Base-by-base conservation (phyloP, 225 moss, liverwort and hornwort species). In the Straminergon stramineum region DNA sequence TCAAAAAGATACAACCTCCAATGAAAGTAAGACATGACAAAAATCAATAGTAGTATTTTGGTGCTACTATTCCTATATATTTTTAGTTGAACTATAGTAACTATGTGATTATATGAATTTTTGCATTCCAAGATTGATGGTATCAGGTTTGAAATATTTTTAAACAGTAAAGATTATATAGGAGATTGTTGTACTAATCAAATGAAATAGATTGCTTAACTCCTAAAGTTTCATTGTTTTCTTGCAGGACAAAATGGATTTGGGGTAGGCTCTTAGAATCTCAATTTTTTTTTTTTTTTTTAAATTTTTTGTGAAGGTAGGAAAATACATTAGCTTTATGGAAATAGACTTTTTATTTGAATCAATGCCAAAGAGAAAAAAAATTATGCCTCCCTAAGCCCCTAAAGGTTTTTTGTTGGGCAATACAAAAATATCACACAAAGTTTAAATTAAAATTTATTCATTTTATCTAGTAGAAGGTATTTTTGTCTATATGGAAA, bases 371-470 rank as follows among this genome's bases (percentile, higher is more conserved):
- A 0, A 1, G 0, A 1, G 9, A 67, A 3, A 5, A 35, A 35
- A 37, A 37, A 1, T 68, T 68, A 37, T 35, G 37, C 37, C 37
- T 20, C 3, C 21, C 20, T 21, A 34, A 68, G 12, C 11, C 4
- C 1, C 0, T 0, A n/a, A n/a, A 67, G 11, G 1, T 6, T 1
- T 6, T n/a, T 31, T 7, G 3, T 4, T 2, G 4, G 9, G n/a
- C 9, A 68, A 1, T 5, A 68, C n/a, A 70, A 70, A 69, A 70
- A n/a, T 48, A 39, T 23, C 4, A 13, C 22, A 70, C 13, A 23
- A n/a, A 22, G n/a, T 39, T 13, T 23, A 21, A 68, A n/a, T 69
- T 17, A 17, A 9, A 65, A 17, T 48, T 48, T 18, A 35, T 35
- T 2, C 11, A n/a, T n/a, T 68, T 11, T 70, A 23, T 4, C 13